Evolutionary conservation across 345 rosid species (phyloP), one percentile per base, ranked within the genome.

Genomic region (Boechera divaricarpa): DNA sequence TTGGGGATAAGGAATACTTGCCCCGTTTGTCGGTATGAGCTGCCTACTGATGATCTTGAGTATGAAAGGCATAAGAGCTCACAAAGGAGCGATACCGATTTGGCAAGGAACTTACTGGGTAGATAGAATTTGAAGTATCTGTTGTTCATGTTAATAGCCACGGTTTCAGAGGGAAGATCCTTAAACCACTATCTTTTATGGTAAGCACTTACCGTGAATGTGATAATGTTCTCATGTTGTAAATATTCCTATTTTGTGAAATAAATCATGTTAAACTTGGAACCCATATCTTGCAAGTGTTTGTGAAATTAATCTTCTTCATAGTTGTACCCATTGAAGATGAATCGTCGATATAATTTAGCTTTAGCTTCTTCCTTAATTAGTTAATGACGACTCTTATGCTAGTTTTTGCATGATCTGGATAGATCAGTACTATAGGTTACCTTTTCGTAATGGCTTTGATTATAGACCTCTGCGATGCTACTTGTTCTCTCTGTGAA

Each of bases 21-120:
- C 51, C 89, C 89, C 0, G 81, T 86, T 73, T 86, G 89, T 72
- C 80, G 87, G 39, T 82, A 73, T 64, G 89, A 86, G 80, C 54
- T 86, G 54, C 87, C 87, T 64, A 84, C 83, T 13, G 91, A 87
- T 79, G 87, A 85, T 72, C 39, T 67, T 55, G 86, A 83, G 16
- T 83, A 79, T 32, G 90, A 83, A 82, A 72, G 80, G 65, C 77
- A 15, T 16, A 41, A 61, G 63, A 77, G 75, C 67, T 58, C 57
- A 42, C 77, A 26, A 36, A 72, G 81, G 45, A 65, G 57, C 1
- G 63, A 12, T 42, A 4, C 67, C 10, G 36, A 18, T 26, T 26
- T 63, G 52, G 21, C 10, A 41, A 63, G 21, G 24, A 42, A 42
- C 53, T 13, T 76, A 1, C 63, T 3, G 69, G 78, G 57, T 59